Evolutionary conservation across 2,329 filamentous ascomycete genomes (phyloP), one percentile per base, ranked within the genome.

Genomic region (Ilyonectria destructans): DNA sequence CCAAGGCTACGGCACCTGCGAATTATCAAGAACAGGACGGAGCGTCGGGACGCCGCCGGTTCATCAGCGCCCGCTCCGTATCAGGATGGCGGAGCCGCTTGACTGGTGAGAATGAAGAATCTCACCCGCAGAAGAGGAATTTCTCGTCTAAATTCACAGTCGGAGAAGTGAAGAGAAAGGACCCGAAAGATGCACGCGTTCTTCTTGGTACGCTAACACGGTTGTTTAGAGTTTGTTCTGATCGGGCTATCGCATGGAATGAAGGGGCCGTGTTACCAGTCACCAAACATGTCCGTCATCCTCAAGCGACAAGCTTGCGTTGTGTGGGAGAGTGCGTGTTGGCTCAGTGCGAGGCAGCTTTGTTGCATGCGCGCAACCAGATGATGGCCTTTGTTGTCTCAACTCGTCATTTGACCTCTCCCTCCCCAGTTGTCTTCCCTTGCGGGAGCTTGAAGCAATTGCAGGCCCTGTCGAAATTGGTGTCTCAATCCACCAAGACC

Each of bases 201-300:
- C 43, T 65, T 62, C 62, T 37, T 55, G 54, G 40, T 65, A 55
- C 66, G 66, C 62, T 65, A 65, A 68, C 46, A 35, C 37, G 45
- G 23, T 26, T 23, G 35, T 61, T 54, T 68, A 56, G 62, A 57
- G 46, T 62, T 61, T 51, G 57, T 58, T 45, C 19, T 51, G 62
- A 13, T 46, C 62, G 26, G 33, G 49, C 55, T 43, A 57, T 64
- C 46, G 37, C 54, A 54, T 58, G 64, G 64, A 63, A 67, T 67
- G 64, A 58, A 55, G 55, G 54, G 54, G 54, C 43, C 46, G 62
- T 48, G 58, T 19, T 57, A 46, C 64, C 54, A 48, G 19, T 15
- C 35, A 54, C 48, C 10, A 48, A 59, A n/a, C 52, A 58, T 54
- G 45, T 37, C 51, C 31, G 52, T 51, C 43, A 48, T 45, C 17